Base-by-base conservation (phyloP, 2,329 filamentous ascomycete species). In the Lasiodiplodia sp. region DNA sequence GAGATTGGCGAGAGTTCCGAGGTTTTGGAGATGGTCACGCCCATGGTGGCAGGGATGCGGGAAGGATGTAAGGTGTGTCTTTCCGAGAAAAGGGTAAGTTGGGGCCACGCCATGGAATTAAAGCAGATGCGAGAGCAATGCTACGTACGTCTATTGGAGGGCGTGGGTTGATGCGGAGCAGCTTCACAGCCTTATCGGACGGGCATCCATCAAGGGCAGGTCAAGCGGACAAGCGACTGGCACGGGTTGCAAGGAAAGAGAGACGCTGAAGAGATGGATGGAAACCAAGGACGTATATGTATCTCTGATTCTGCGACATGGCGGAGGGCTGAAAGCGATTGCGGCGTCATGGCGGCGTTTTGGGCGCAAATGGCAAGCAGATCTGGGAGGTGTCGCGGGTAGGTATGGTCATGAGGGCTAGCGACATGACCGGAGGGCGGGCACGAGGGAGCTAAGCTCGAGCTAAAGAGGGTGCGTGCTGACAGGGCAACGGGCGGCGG, bases 1-100 rank as follows among this genome's bases (percentile, higher is more conserved):
- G 77, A 78, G 34, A 82, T 70, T 2, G 80, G 78, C 3, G 78
- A 71, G 28, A 78, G 74, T 8, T 65, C 56, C 3, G 72, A 71
- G 12, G 72, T 71, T 14, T 60, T 68, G 34, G 75, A 78, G 25
- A 79, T 63, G 40, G 74, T 70, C 23, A 78, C 69, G 62, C 78
- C 78, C 77, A 79, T 79, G 31, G 53, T 28, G 53, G n/a, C 4
- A 37, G 25, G 37, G 55, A 37, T 21, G 56, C 21, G 40, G 37
- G 18, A 37, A 21, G 28, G 31, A 8, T 14, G 44, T 47, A 8
- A n/a, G 44, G 44, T 4, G 18, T 28, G 25, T 21, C 31, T 25
- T 52, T 52, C 31, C n/a, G 21, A 31, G 44, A 31, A 37, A 64
- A 52, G 28, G 44, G 60, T 37, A 28, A 37, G 57, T 18, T 25